These are phyloP conservation scores for Mortierella sp. DNA, from an alignment of 371 early-diverging fungal species.

Conservation along the genomic window DNA sequence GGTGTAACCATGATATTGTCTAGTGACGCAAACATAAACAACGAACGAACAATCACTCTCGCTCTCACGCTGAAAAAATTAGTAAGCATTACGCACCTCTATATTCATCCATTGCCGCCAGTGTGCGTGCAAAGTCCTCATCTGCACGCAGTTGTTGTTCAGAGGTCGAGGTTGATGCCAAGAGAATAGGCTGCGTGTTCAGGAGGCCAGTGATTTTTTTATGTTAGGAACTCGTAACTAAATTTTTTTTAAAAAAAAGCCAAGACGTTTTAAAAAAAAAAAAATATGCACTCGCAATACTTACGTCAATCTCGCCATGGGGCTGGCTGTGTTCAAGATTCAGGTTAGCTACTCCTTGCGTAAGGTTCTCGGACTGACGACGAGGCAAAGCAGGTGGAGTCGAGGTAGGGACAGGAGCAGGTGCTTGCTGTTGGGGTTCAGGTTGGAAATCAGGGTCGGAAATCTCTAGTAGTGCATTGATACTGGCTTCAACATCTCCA, in stretches of 20 bases:
- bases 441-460: conserved; percentile 54
- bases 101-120: conserved; percentile 56
- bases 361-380: conserved; percentile 26
- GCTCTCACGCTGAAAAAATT: neutral
- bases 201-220: conserved; percentile 3
- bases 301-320: conserved; percentile 45
- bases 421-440: conserved; percentile 11
- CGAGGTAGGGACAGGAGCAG: conserved; percentile 1
- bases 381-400: conserved; percentile 39
- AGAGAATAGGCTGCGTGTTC: conserved; percentile 51
- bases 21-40: neutral
- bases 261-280: neutral
- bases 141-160: conserved; percentile 54
- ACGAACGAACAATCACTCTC: neutral
- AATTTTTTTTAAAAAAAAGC: conserved; percentile 2
- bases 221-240: neutral
- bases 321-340: conserved; percentile 29
- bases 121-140: conserved; percentile 54
- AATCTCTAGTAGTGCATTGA: conserved; percentile 54
- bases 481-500: conserved; percentile 53
- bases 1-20: neutral
- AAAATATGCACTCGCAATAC: neutral
- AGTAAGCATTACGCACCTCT: conserved; percentile 26
- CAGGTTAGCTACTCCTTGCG: conserved; percentile 29
- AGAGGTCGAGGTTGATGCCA: conserved; percentile 56